Evolutionary conservation across 805 yeast genomes (phyloP), one percentile per base, ranked within the genome.

Genomic region (Saturnispora halmiae): DNA sequence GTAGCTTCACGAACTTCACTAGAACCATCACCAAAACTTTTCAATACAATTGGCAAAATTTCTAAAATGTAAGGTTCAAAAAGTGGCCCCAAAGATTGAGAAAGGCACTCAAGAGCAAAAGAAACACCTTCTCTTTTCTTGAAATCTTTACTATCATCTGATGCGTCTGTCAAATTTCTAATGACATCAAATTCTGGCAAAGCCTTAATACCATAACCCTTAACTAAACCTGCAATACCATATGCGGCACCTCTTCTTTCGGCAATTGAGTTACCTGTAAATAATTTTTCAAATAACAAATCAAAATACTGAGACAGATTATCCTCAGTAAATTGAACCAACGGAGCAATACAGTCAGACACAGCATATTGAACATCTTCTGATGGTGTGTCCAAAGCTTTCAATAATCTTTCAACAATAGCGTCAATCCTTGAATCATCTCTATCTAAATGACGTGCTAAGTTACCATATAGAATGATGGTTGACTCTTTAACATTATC

Each of bases 11-110:
- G 78, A 4, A 92, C 99, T 51, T 82, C 94, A 0, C 82, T 72
- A 8, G 76, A 72, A 22, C 78, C 66, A 56, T 92, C 99, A 54
- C 98, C 99, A 38, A 92, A 69, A 35, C 80, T 77, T 46, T 77
- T 75, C 52, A 92, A 69, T 33, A 92, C 72, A 31, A 80, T 73
- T 6, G 97, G 96, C 50, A 92, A 64, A 25, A 86, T 69, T 57
- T 86, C 96, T 49, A 90, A 74, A 26, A 86, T 95, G 53, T 88
- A 92, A 1, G 99, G 98, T 61, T 92, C 99, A 55, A 92, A 92
- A 46, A 66, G 72, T 36, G 77, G 70, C 11, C 88, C 92, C 40
- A 90, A 65, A 18, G 79, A 69, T 52, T 71, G 75, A 0, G 97
- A 86, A 30, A 92, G 64, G 40, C 94, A 82, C 56, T 86, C 94